Base-by-base conservation (phyloP, 139 green algal genomes). In the Picocystis salinarum region DNA sequence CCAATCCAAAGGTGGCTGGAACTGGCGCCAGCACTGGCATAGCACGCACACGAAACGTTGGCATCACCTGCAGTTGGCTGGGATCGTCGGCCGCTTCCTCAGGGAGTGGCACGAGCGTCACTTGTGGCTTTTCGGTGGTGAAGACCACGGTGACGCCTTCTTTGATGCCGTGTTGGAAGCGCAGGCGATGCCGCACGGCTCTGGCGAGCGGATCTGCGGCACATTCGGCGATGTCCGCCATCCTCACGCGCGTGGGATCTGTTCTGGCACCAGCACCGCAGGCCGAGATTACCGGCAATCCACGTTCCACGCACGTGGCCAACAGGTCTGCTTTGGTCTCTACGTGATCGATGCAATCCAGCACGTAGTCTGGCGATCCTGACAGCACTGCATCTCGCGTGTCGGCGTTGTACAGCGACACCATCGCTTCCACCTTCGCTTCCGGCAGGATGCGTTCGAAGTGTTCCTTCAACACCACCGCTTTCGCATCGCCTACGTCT, bases 341-440 rank as follows among this genome's bases (percentile, higher is more conserved):
- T 10, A 95, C 87, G 68, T 98, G 95, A 64, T 98, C 87, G 18
- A 98, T 98, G 24, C 79, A 82, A 55, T 98, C 87, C 4, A 97
- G 27, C 23, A 98, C 87, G 45, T 70, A 93, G 47, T 90, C 76
- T 0, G 82, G 80, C 7, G 40, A 18, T 1, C 79, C 83, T 0
- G 30, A 50, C 29, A 98, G 67, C 34, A 98, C 48, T 46, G 61
- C 34, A 17, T 92, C 77, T 29, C 80, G 67, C 2, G 39, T 58
- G 18, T 48, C 70, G 10, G 50, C 48, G 0, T 74, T 83, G 66
- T 78, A 96, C 85, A 94, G 92, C 22, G 58, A 48, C 5, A 73
- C 58, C 24, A 28, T 23, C 10, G 53, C 63, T 3, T 75, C 62
- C 10, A 75, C 51, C 3, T 52, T 4, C 1, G 80, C 73, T 68